Evolutionary conservation across 2,329 filamentous ascomycete genomes (phyloP), one percentile per base, ranked within the genome.

Genomic region (Epichloe baconii): DNA sequence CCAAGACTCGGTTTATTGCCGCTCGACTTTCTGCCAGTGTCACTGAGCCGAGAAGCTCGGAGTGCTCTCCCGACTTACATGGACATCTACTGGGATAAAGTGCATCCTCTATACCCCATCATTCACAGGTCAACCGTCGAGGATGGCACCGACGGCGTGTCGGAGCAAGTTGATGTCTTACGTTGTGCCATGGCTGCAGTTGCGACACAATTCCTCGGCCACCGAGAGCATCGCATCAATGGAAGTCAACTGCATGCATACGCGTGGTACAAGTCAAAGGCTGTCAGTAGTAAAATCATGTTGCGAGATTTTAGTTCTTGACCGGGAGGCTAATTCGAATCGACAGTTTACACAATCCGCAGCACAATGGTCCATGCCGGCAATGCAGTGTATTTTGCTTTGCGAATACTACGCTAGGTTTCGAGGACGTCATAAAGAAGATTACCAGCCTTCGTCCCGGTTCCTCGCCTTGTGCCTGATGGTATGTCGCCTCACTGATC

Each of bases 151-250:
- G 57, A 56, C 11, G 55, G 50, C 26, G 52, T 54, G 7, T 62
- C 64, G 4, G 70, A 73, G 49, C 62, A 66, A 31, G 37, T 62
- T 6, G 71, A 75, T 49, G 63, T 74, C 42, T 64, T 79, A 44
- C 69, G 65, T 14, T 78, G 70, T 54, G 74, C 76, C 53, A 79
- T 80, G 76, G 77, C 76, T 21, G 76, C 77, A n/a, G 61, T 79
- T 34, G 77, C 73, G 44, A 73, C 75, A 21, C 76, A 79, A 57
- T 73, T 70, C 53, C 63, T 77, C 49, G 62, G 67, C 47, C 64
- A 67, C 58, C 68, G 68, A 60, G 73, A 76, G 47, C 71, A 78
- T 60, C 73, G 76, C 52, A 66, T 66, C 52, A 71, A 70, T 57
- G 76, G 75, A 31, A 71, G 68, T 48, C 65, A 72, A 51, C 65